Conservation (phyloP, 2,329 filamentous ascomycete species). For the Knufia fluminis region DNA sequence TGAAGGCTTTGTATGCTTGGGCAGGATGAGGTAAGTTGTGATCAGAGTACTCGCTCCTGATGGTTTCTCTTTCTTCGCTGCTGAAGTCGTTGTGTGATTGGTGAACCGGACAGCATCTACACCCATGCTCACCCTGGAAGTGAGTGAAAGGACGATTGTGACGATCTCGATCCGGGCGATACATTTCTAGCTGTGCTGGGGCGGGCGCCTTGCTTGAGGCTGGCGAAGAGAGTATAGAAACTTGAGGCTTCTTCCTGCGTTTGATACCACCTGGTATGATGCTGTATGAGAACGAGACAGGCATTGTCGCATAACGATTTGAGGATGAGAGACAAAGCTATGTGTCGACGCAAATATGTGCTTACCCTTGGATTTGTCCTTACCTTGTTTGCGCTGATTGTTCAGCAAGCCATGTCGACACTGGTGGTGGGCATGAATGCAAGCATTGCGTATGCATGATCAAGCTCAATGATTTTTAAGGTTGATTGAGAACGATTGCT, state of each 20-base stretch:
- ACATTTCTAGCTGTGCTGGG: background rate
- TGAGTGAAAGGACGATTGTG: background rate
- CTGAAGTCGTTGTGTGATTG: background rate
- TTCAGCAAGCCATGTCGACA: background rate
- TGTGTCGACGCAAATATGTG: background rate
- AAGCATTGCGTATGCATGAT: background rate
- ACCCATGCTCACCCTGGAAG: background rate
- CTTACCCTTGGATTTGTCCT: background rate
- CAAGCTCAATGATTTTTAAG: background rate
- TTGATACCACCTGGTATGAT: background rate
- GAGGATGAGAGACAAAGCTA: background rate
- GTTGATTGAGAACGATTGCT: background rate
- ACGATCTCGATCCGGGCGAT: background rate
- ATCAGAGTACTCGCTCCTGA: too few relatives aligned
- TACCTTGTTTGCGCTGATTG: background rate
- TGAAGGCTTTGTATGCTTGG: too few relatives aligned
- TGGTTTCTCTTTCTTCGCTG: too few relatives aligned
- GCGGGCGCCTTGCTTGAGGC: background rate
- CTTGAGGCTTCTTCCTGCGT: background rate
- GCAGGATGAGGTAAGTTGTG: too few relatives aligned
- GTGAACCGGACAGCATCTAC: background rate
- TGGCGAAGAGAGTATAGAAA: background rate
- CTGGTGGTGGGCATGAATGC: background rate
- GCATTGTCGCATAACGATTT: background rate
- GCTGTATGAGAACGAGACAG: background rate